phyloP scores from a whole-genome alignment of 176 grass and related monocot species.

The Hsuehochloa calcarea region DNA sequence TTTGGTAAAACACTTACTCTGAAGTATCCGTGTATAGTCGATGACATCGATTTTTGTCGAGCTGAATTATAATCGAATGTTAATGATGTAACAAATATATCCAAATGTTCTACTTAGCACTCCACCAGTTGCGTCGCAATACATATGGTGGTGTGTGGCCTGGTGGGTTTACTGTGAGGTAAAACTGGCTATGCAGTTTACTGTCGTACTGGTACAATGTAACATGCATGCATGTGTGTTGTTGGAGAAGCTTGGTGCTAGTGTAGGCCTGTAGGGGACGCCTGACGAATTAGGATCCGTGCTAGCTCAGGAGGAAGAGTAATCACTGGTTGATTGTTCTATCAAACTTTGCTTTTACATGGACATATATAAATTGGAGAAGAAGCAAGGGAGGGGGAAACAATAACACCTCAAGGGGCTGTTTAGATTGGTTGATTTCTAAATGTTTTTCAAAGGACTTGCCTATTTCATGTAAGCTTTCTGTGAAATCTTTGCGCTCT shows the following conservation, averaged over 20 bases:
- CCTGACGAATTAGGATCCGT: constrained; percentile 24
- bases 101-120: neutral
- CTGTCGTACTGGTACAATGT: constrained; percentile 5
- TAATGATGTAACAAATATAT: neutral
- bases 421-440: neutral
- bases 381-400: neutral
- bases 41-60: too few species aligned
- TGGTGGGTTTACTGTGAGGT: neutral
- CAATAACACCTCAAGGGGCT: too few species aligned
- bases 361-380: neutral
- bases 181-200: neutral
- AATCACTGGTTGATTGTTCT: neutral
- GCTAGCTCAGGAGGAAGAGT: neutral
- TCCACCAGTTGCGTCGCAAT: neutral
- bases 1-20: too few species aligned
- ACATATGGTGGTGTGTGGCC: neutral
- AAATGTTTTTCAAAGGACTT: neutral
- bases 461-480: neutral
- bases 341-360: neutral
- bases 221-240: constrained; percentile 14
- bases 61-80: too few species aligned
- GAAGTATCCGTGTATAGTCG: too few species aligned
- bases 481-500: too few species aligned
- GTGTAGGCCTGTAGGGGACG: neutral
- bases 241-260: neutral